Evolutionary conservation across 108 stramenopile species (phyloP).

Genomic region (Phaeodactylum tricornutum): DNA sequence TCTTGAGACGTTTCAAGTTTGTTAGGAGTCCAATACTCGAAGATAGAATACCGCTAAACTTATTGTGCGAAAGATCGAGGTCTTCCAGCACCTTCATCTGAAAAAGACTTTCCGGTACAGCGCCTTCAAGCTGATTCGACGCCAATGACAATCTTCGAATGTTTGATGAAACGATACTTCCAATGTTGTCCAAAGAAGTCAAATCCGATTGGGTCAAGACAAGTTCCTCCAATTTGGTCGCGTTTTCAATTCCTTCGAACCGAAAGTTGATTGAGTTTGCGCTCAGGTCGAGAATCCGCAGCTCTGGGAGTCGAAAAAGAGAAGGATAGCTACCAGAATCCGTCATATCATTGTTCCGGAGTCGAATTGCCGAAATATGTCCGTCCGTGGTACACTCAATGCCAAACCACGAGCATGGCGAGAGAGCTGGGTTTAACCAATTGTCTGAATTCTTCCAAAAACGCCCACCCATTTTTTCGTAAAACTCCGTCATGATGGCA

Average conservation of each 20-base stretch:
- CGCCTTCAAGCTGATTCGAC: conserved; percentile 15
- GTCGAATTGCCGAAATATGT: conserved; percentile 19
- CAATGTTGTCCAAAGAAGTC: conserved; percentile 13
- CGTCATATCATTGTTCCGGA: conserved; percentile 16
- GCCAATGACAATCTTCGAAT: conserved; percentile 8
- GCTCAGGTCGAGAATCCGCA: conserved; percentile 24
- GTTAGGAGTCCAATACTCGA: neutral
- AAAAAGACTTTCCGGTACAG: conserved; percentile 17
- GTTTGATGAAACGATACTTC: conserved; percentile 6
- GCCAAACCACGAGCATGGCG: conserved; percentile 38
- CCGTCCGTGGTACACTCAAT: conserved; percentile 23
- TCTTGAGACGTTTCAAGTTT: neutral
- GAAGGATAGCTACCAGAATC: conserved; percentile 5
- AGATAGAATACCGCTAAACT: conserved; percentile 5
- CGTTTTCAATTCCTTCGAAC: conserved; percentile 49
- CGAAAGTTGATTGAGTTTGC: conserved; percentile 45
- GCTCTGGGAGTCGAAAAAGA: conserved; percentile 20
- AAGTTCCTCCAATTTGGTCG: conserved; percentile 19
- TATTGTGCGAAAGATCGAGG: conserved; percentile 30
- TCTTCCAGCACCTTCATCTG: conserved; percentile 17
- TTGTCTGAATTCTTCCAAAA: conserved; percentile 25
- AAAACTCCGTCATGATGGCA: conserved; percentile 34
- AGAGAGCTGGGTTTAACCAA: conserved; percentile 32
- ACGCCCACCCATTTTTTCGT: conserved; percentile 20
- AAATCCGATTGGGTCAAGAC: conserved; percentile 12